These are phyloP conservation scores for Chaetomium fimeti DNA, from an alignment of 495 filamentous ascomycete species.

Conservation along the genomic window DNA sequence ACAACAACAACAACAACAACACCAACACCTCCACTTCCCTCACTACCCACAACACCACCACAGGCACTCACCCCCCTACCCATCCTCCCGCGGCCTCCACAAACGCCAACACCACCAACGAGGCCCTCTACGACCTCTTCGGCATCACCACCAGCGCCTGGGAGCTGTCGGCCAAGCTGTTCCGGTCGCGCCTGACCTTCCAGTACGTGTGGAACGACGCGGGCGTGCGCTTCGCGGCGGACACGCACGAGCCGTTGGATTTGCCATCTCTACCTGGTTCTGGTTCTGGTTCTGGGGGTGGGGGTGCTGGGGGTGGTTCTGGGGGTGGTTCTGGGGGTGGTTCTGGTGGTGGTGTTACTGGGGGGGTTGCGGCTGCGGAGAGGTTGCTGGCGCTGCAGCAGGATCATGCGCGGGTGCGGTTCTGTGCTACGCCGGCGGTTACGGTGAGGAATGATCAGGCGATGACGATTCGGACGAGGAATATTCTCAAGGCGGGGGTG, in stretches of 20 bases:
- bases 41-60: too few species aligned
- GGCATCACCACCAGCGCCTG: constrained; percentile 30
- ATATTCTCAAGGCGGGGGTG: constrained; percentile 34
- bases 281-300: too few species aligned
- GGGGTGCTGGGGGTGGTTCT: too few species aligned
- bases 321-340: neutral
- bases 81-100: neutral
- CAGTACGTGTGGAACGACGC: constrained; percentile 36
- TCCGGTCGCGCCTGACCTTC: constrained; percentile 33
- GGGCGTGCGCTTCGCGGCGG: constrained; percentile 29
- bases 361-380: neutral
- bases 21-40: constrained; percentile 13
- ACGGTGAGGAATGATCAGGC: constrained; percentile 33
- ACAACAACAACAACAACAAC: constrained; percentile 7
- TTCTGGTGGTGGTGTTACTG: too few species aligned
- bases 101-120: constrained; percentile 9
- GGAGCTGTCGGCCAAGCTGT: constrained; percentile 35
- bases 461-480: constrained; percentile 29
- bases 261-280: constrained; percentile 10
- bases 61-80: too few species aligned
- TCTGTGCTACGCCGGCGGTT: constrained; percentile 39
- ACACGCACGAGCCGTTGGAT: constrained; percentile 25
- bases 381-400: neutral
- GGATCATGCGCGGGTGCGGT: constrained; percentile 33
- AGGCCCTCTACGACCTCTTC: constrained; percentile 35